Conservation (phyloP, 1,284 basidiomycete species). For the Rhizopogon parksii region DNA sequence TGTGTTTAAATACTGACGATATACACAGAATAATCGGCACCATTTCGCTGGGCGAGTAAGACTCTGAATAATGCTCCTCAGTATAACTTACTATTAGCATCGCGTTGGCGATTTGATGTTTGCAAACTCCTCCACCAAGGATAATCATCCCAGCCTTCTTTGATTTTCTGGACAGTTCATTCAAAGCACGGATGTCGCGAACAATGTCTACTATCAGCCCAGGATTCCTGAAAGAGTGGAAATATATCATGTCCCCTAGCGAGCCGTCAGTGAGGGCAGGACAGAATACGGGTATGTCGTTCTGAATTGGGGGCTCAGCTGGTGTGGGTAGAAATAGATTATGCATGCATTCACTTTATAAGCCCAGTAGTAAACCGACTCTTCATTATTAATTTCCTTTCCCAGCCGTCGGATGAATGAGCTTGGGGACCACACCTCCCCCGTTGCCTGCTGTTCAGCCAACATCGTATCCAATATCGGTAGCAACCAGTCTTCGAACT, state of each 20-base stretch:
- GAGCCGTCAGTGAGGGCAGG: constrained; percentile 98
- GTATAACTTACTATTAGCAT: constrained; percentile 83
- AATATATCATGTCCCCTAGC: constrained; percentile 98
- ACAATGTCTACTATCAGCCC: constrained; percentile 93
- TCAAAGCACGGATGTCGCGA: constrained; percentile 86
- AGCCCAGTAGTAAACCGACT: constrained; percentile 98
- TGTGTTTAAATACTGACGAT: constrained; percentile 53
- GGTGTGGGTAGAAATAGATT: constrained; percentile 4
- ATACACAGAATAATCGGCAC: constrained; percentile 96
- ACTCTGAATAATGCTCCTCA: constrained; percentile 1
- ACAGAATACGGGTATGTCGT: constrained; percentile 97
- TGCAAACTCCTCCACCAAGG: constrained; percentile 96
- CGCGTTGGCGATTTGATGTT: constrained; percentile 98
- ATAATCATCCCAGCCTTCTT: constrained; percentile 98
- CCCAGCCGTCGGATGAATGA: constrained; percentile 87
- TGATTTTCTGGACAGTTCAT: constrained; percentile 85
- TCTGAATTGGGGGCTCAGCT: constrained; percentile 49
- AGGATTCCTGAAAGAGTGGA: constrained; percentile 91
- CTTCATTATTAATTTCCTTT: constrained; percentile 94
- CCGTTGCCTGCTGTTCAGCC: constrained; percentile 71
- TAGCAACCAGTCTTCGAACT: constrained; percentile 98
- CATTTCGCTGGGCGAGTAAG: constrained; percentile 68
- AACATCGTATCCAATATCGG: constrained; percentile 93
- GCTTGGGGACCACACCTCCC: constrained; percentile 91
- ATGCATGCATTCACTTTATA: constrained; percentile 72